Base-by-base conservation (phyloP, 805 yeast species). In the Teunomyces funiuensis region DNA sequence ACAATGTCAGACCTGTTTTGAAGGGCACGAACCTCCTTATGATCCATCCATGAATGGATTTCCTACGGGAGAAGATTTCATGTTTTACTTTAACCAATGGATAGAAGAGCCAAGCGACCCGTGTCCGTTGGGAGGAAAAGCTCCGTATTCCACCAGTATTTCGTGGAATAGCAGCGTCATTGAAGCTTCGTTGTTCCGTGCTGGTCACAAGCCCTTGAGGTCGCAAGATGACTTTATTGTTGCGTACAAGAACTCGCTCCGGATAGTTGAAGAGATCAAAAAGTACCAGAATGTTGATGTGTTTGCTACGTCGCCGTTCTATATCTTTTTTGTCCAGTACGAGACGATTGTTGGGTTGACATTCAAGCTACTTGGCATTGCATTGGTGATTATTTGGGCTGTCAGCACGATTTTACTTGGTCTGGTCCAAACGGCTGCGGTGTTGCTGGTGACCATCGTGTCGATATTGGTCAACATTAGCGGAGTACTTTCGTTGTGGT, bases 91-190 rank as follows among this genome's bases (percentile, higher is more conserved):
- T 57, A 61, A 77, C 16, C 78, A 84, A 30, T 91, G 99, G 99
- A 86, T 91, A 18, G 72, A 79, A 28, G 86, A 88, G 18, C 81
- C 80, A 2, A 85, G 95, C 43, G 93, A 86, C 53, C 88, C 91
- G 2, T 91, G 99, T 61, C 97, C 98, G 1, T 66, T 91, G 19
- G 98, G 96, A 3, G 99, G 99, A 2, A 85, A 86, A 55, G 97
- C 97, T 0, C 96, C 97, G 0, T 91, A 91, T 57, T 73, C 85
- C 1, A 63, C 71, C 4, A 71, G 89, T 0, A 66, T 88, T 8
- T 64, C 73, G 1, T 64, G 72, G 19, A 70, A 71, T 42, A 63
- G 64, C 22, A 63, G 66, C 1, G 46, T 51, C 2, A 73, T 88
- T 4, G 49, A 55, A 7, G 69, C 91, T 2, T 79, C 88, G 1